Conservation (phyloP, 2,329 filamentous ascomycete genomes). For the Sarocladiaceae sp. region DNA sequence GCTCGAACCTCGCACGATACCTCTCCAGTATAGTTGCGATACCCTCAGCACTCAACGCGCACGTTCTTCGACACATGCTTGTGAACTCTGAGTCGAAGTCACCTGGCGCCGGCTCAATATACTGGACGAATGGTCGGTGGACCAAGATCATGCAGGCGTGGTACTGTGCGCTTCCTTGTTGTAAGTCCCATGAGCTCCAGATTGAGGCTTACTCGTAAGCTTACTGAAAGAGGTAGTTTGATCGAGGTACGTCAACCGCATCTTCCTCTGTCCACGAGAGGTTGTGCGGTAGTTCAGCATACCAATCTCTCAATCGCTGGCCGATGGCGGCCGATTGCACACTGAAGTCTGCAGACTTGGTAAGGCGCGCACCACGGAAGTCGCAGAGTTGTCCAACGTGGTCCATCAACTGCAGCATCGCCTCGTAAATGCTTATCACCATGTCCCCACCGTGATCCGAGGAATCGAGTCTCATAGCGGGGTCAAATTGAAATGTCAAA, state of each 20-base stretch:
- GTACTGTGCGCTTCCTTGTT: constrained; percentile 8
- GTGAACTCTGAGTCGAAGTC: constrained; percentile 1
- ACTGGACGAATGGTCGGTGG: constrained; percentile 9
- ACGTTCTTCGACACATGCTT: constrained; percentile 3
- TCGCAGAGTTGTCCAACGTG: constrained; percentile 12
- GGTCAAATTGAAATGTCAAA: constrained; percentile 7
- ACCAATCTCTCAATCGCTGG: constrained; percentile 12
- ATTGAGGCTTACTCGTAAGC: too few species aligned
- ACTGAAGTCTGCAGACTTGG: constrained; percentile 10
- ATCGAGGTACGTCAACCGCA: constrained; percentile 3
- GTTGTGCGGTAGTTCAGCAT: constrained; percentile 9
- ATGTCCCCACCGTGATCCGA: constrained; percentile 11
- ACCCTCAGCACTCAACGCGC: constrained; percentile 8
- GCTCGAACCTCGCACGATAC: constrained; percentile 11
- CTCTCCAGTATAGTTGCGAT: constrained; percentile 9
- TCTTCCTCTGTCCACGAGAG: constrained; percentile 1
- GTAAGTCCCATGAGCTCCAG: too few species aligned
- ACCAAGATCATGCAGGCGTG: constrained; percentile 10
- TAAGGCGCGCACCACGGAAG: constrained; percentile 9
- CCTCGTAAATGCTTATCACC: constrained; percentile 14
- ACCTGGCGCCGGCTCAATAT: not conserved
- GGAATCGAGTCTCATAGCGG: constrained; percentile 8
- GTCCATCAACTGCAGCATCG: constrained; percentile 13
- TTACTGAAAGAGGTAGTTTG: constrained; percentile 10
- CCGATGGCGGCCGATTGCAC: constrained; percentile 12